Conservation (phyloP, 1,284 basidiomycete genomes). For the Ceratobasidium sp. region DNA sequence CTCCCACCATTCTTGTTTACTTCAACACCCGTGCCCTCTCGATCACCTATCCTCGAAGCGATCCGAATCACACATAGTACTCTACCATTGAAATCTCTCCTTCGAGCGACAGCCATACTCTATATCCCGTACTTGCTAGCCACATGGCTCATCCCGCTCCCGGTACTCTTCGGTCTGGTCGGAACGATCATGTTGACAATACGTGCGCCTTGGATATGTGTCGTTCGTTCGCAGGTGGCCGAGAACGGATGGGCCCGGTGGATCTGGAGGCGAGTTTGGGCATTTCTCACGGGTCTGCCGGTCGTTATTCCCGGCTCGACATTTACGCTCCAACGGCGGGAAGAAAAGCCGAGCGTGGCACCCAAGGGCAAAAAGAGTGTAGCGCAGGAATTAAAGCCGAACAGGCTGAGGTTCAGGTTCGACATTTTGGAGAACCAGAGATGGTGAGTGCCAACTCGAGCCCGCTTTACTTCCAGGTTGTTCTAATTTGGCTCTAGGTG, state of each 20-base stretch:
- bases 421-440: slow-evolving; percentile 93
- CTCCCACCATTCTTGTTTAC: slow-evolving; percentile 10
- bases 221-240: slow-evolving; percentile 62
- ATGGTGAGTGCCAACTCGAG: slow-evolving; percentile 63
- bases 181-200: slow-evolving; percentile 68
- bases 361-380: slow-evolving; percentile 44
- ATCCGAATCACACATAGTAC: not conserved
- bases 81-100: slow-evolving; percentile 9
- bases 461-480: not conserved
- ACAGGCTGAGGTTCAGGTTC: slow-evolving; percentile 77
- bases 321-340: slow-evolving; percentile 5
- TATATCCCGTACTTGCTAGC: slow-evolving; percentile 68
- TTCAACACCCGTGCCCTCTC: not conserved
- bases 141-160: slow-evolving; percentile 63
- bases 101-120: slow-evolving; percentile 44
- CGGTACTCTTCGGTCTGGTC: slow-evolving; percentile 62
- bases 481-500: slow-evolving; percentile 51
- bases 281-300: slow-evolving; percentile 61
- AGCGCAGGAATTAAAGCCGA: slow-evolving; percentile 11
- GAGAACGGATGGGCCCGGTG: slow-evolving; percentile 74
- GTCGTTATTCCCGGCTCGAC: slow-evolving; percentile 49
- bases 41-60: slow-evolving; percentile 23
- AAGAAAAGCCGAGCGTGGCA: slow-evolving; percentile 25
- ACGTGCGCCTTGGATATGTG: slow-evolving; percentile 68
- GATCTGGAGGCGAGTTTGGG: slow-evolving; percentile 58